A percentile compares a stretch with the other conserved stretches of the same genome.
Evolutionary conservation across 164 flowering plant genomes (phyloP).

Genomic region (Saururus chinensis): DNA sequence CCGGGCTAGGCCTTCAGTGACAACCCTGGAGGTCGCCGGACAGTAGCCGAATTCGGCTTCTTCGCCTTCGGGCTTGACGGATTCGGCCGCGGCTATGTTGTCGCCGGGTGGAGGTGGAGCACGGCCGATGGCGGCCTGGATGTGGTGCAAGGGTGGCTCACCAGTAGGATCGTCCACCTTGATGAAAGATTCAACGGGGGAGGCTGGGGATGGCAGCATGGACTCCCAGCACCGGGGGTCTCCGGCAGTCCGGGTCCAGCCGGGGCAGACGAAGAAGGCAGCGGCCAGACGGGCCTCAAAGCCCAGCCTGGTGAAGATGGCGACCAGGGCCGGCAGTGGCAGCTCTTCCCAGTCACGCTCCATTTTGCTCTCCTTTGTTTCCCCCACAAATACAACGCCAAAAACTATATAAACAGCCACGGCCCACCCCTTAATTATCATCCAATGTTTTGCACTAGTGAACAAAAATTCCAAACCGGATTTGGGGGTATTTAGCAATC

Average conservation of each 20-base stretch:
- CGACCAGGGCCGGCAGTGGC: conserved; percentile 2
- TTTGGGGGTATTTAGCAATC: too few species aligned
- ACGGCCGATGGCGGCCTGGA: not conserved
- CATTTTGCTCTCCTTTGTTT: not conserved
- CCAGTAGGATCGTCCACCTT: not conserved
- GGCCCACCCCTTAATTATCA: too few species aligned
- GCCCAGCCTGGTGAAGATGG: conserved; percentile 2
- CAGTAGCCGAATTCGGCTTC: not conserved
- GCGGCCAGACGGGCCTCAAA: not conserved
- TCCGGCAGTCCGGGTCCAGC: conserved; percentile 3
- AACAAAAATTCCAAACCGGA: too few species aligned
- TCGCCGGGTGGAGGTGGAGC: not conserved
- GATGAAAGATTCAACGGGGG: conserved; percentile 4
- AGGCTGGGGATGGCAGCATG: not conserved
- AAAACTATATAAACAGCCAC: too few species aligned
- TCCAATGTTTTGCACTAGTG: too few species aligned
- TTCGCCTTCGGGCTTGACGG: not conserved
- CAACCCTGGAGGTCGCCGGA: not conserved
- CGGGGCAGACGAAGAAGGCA: conserved; percentile 1
- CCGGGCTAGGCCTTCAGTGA: not conserved
- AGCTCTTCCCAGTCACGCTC: conserved; percentile 4
- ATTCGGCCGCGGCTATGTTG: not conserved
- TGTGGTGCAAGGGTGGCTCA: not conserved
- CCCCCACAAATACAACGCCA: too few species aligned
- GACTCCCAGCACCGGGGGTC: conserved; percentile 10